phyloP scores from a whole-genome alignment of 495 filamentous ascomycete genomes.

The Penicillium turbatum region DNA sequence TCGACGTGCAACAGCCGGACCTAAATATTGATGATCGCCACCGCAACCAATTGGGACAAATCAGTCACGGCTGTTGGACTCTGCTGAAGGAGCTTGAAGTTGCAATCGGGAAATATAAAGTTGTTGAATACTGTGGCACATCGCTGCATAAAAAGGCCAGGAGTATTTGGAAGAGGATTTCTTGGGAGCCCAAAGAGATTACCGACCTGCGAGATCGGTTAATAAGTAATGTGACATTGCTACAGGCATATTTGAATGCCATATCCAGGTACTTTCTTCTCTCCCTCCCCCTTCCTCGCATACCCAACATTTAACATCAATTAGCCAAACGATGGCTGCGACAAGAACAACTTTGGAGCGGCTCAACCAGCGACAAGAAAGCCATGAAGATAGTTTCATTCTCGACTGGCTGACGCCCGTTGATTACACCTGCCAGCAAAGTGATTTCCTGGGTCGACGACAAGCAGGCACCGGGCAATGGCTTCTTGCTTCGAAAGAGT shows the following conservation, averaged over 20 bases:
- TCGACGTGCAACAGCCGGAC: background rate
- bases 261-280: background rate
- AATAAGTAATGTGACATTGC: background rate
- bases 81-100: background rate
- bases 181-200: background rate
- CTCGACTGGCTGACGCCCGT: background rate
- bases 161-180: background rate
- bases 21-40: background rate
- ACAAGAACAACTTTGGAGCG: background rate
- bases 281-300: no score
- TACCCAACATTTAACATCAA: background rate
- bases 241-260: background rate
- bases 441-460: background rate
- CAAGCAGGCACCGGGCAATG: conserved; percentile 2
- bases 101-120: background rate
- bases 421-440: conserved; percentile 7
- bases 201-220: background rate
- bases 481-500: background rate
- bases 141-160: background rate
- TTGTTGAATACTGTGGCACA: background rate
- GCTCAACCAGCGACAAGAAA: background rate
- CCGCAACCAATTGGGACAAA: background rate
- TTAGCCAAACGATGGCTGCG: background rate
- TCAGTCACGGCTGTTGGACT: background rate
- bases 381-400: background rate